A percentile compares a stretch with the other conserved stretches of the same genome.
phyloP scores from a whole-genome alignment of 1,139 yeast genomes.

The Lipomyces yarrowii region DNA sequence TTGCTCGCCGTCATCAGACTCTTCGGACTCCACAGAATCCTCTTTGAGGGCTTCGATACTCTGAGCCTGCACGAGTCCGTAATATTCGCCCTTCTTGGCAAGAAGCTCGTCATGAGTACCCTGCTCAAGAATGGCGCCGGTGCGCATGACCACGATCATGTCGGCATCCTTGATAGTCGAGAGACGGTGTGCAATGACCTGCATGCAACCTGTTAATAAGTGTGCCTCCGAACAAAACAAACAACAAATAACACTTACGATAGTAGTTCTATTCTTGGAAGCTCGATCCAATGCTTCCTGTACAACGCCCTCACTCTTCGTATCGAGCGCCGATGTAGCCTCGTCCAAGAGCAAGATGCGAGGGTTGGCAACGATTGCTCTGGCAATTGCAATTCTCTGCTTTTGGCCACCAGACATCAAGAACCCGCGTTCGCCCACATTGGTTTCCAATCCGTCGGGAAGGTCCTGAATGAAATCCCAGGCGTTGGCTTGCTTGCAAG shows the following conservation, averaged over 20 bases:
- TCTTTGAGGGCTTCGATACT: constrained; percentile 23
- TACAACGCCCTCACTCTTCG: constrained; percentile 71
- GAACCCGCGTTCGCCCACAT: constrained; percentile 56
- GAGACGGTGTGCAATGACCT: constrained; percentile 80
- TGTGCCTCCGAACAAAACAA: constrained; percentile 5
- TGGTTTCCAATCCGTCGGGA: constrained; percentile 60
- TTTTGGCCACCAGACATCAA: constrained; percentile 79
- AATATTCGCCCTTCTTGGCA: constrained; percentile 41
- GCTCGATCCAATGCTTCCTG: constrained; percentile 62
- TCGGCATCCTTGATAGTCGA: constrained; percentile 64
- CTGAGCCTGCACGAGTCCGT: constrained; percentile 45
- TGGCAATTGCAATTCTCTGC: constrained; percentile 73
- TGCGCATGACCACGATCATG: constrained; percentile 48
- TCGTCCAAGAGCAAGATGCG: constrained; percentile 71
- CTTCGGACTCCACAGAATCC: constrained; percentile 4
- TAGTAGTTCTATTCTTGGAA: constrained; percentile 68
- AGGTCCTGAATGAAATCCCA: constrained; percentile 54
- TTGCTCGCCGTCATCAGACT: constrained; percentile 9
- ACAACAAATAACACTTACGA: constrained; percentile 55
- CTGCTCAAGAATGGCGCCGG: constrained; percentile 47
- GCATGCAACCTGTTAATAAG: constrained; percentile 3
- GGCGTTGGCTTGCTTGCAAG: constrained; percentile 54
- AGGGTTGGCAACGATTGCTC: constrained; percentile 69
- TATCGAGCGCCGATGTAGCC: constrained; percentile 77
- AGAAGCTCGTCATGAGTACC: constrained; percentile 48